phyloP scores from a whole-genome alignment of 202 grass and related monocot genomes.

The Zoysia matrella region DNA sequence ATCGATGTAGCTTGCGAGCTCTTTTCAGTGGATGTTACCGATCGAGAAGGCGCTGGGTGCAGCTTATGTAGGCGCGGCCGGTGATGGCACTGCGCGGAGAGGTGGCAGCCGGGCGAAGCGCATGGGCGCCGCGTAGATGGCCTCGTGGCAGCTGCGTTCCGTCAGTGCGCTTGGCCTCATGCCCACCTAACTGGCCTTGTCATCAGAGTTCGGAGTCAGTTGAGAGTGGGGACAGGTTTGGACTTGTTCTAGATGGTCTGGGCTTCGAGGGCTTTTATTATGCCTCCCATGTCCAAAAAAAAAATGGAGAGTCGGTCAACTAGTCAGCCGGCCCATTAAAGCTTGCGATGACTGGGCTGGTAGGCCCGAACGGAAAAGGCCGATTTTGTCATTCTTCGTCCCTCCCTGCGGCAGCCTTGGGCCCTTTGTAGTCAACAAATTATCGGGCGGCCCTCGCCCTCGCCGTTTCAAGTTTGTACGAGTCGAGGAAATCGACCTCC shows the following conservation, averaged over 20 bases:
- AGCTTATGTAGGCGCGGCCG: not conserved
- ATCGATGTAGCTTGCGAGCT: not conserved
- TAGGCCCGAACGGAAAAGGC: too few relatives aligned
- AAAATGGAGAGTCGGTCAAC: not conserved
- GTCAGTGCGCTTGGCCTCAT: not conserved
- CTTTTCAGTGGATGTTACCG: not conserved
- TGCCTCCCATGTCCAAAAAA: too few relatives aligned
- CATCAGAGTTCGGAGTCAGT: not conserved
- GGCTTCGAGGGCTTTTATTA: not conserved
- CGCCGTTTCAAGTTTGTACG: too few relatives aligned
- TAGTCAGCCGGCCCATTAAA: not conserved
- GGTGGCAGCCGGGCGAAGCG: conserved; percentile 18
- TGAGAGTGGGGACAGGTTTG: too few relatives aligned
- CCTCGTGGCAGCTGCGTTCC: conserved; percentile 35
- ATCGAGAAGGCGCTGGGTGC: not conserved
- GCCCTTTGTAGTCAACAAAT: too few relatives aligned
- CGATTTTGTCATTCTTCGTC: too few relatives aligned
- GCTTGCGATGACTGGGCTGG: too few relatives aligned
- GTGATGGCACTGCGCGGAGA: not conserved
- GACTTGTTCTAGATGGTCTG: not conserved
- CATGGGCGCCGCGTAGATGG: conserved; percentile 62
- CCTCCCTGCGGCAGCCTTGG: too few relatives aligned
- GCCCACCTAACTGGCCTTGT: not conserved
- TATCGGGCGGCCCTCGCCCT: too few relatives aligned
- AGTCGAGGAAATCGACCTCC: not conserved